Conservation (phyloP, 2,329 filamentous ascomycete genomes). For the Neopestalotiopsis rosae region DNA sequence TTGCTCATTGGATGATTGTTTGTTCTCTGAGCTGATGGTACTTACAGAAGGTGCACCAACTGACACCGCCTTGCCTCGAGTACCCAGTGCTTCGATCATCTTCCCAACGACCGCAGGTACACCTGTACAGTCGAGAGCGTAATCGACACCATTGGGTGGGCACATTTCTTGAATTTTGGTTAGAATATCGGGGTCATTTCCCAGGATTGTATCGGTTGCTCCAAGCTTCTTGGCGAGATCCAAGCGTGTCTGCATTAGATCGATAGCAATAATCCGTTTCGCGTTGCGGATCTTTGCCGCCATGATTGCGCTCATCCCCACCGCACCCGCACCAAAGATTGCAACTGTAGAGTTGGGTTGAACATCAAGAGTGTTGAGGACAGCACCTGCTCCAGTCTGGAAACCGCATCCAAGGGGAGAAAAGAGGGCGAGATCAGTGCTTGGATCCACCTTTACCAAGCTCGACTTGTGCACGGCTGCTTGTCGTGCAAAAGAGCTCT, state of each 20-base stretch:
- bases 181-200: not conserved
- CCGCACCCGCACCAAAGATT: not conserved
- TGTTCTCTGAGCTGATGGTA: not conserved
- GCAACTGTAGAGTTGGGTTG: not conserved
- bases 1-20: not conserved
- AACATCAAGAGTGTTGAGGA: not conserved
- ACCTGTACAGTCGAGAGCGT: not conserved
- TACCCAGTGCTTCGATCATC: not conserved
- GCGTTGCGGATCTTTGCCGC: not conserved
- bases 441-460: not conserved
- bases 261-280: not conserved
- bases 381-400: not conserved
- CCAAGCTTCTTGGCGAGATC: not conserved
- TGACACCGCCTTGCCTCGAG: not conserved
- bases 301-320: not conserved
- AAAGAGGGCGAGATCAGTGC: not conserved
- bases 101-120: not conserved
- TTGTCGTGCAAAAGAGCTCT: not conserved
- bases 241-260: not conserved
- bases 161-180: not conserved
- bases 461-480: not conserved
- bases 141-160: not conserved
- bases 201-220: not conserved
- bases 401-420: not conserved
- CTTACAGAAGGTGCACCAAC: not conserved